phyloP scores from a whole-genome alignment of 139 green algal genomes.

The Volvox africanus region DNA sequence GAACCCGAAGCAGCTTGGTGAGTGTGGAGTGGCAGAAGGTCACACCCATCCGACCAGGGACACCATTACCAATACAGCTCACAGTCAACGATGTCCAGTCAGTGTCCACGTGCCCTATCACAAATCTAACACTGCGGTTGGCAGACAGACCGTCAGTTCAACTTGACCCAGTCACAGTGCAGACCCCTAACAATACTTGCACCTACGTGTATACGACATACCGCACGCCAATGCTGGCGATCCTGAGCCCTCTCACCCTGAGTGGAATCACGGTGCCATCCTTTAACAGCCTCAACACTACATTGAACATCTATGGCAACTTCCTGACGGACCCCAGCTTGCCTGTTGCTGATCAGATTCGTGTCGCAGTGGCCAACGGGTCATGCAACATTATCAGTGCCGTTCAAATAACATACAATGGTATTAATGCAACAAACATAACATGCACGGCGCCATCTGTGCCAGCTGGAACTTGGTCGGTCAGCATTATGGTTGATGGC shows the following conservation, averaged over 20 bases:
- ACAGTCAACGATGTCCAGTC: conserved; percentile 50
- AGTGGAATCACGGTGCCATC: background rate
- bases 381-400: background rate
- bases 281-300: background rate
- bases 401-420: background rate
- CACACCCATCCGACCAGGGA: background rate
- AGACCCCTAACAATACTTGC: background rate
- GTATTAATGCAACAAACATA: background rate
- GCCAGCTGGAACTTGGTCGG: conserved; percentile 18
- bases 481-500: conserved; percentile 24
- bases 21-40: conserved; percentile 24
- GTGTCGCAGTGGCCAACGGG: background rate
- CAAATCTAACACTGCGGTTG: background rate
- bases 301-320: background rate
- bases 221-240: conserved; percentile 42
- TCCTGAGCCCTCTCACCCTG: background rate
- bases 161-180: background rate
- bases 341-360: background rate
- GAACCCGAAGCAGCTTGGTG: background rate
- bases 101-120: background rate
- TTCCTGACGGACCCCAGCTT: background rate
- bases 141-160: background rate
- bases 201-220: conserved; percentile 55
- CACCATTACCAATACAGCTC: background rate
- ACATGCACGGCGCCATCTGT: conserved; percentile 12